phyloP scores from a whole-genome alignment of 106 monocot genomes.

The Dioscorea zingiberensis region DNA sequence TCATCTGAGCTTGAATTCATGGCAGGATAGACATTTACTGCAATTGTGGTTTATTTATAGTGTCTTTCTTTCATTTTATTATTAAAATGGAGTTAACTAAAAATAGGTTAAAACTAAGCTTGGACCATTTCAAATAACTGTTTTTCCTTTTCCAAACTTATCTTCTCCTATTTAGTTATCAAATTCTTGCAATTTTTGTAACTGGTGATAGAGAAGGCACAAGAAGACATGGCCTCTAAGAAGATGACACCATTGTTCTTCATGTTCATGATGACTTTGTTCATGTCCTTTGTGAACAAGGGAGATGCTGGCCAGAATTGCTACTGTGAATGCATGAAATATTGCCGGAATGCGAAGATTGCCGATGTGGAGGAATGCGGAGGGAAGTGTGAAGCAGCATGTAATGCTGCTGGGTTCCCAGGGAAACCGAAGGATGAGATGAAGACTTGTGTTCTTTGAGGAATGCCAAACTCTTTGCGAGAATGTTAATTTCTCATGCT shows the following conservation, averaged over 20 bases:
- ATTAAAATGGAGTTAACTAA: too few species aligned
- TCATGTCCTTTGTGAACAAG: conserved; percentile 1
- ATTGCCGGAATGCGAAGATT: not conserved
- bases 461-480: not conserved
- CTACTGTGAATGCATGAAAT: conserved; percentile 25
- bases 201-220: not conserved
- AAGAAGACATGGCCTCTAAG: conserved; percentile 12
- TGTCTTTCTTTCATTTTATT: too few species aligned
- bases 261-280: not conserved
- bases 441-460: conserved; percentile 6
- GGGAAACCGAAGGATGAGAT: conserved; percentile 1
- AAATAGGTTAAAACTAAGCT: not conserved
- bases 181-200: too few species aligned
- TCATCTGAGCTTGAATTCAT: not conserved
- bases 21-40: not conserved
- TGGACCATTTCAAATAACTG: not conserved
- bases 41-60: too few species aligned
- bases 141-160: too few species aligned
- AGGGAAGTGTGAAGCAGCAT: not conserved
- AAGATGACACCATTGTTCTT: not conserved
- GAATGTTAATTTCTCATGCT: too few species aligned
- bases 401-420: conserved; percentile 2
- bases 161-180: too few species aligned
- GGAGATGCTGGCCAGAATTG: conserved; percentile 20
- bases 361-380: not conserved